Evolutionary conservation across 2,329 filamentous ascomycete species (phyloP).

Genomic region (Neonectria magnoliae): DNA sequence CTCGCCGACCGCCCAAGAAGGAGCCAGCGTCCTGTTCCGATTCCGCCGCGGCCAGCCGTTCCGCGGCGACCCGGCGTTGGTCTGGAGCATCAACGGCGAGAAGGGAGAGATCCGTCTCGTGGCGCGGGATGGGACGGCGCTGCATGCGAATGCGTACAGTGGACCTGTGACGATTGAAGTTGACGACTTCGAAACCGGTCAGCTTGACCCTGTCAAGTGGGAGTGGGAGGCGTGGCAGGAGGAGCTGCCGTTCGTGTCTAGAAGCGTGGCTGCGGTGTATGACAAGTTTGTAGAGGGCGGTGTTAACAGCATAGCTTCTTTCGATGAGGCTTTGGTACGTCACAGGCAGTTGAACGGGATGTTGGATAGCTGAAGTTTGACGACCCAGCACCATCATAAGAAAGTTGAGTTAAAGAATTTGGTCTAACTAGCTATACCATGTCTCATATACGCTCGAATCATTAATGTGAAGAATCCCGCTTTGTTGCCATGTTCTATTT

Average conservation of each 20-base stretch:
- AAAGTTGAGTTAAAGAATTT: background rate
- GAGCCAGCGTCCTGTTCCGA: slow-evolving; percentile 55
- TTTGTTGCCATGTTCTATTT: background rate
- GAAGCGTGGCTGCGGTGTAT: slow-evolving; percentile 65
- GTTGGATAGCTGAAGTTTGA: slow-evolving; percentile 17
- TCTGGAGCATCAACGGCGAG: slow-evolving; percentile 63
- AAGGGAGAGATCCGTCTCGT: slow-evolving; percentile 60
- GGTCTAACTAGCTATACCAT: background rate
- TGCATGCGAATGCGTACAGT: slow-evolving; percentile 48
- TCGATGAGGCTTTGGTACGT: slow-evolving; percentile 55
- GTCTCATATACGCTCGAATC: background rate
- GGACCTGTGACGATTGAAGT: slow-evolving; percentile 59
- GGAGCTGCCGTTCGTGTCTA: slow-evolving; percentile 53
- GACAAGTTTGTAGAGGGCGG: slow-evolving; percentile 59
- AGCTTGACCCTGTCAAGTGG: slow-evolving; percentile 55
- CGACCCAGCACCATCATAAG: background rate
- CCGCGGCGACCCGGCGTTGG: slow-evolving; percentile 54
- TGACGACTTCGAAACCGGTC: slow-evolving; percentile 58
- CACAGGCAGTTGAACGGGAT: slow-evolving; percentile 57
- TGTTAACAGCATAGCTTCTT: slow-evolving; percentile 44
- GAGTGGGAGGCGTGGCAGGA: slow-evolving; percentile 59
- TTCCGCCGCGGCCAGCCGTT: slow-evolving; percentile 61
- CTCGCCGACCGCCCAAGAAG: slow-evolving; percentile 37
- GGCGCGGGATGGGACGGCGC: slow-evolving; percentile 37
- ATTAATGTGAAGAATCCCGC: background rate